These are phyloP conservation scores for Daldinia grandis DNA, from an alignment of 495 filamentous ascomycete species.

Conservation along the genomic window DNA sequence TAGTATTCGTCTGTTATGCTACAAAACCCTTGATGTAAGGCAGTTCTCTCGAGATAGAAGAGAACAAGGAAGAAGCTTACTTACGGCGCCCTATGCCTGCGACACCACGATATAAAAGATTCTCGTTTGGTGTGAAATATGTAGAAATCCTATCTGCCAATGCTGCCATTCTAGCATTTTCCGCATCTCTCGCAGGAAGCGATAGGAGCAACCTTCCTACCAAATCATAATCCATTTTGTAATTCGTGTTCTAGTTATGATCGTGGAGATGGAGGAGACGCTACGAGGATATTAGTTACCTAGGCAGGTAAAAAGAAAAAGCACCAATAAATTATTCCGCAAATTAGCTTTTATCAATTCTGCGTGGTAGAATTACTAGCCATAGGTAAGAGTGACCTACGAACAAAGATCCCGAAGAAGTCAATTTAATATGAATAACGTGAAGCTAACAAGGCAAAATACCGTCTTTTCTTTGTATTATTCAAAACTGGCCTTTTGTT, in stretches of 20 bases:
- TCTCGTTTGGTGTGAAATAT: constrained; percentile 6
- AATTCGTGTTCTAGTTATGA: neutral
- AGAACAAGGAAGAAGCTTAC: neutral
- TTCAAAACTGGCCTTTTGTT: no score
- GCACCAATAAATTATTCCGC: no score
- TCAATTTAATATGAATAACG: no score
- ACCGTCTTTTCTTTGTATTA: no score
- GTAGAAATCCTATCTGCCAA: neutral
- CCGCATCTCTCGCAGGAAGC: neutral
- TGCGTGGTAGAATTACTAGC: no score
- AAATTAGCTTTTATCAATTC: no score
- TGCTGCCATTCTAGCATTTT: neutral
- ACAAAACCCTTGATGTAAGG: no score
- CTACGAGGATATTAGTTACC: neutral
- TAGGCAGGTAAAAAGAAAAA: no score
- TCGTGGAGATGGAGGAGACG: neutral
- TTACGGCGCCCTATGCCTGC: constrained; percentile 24
- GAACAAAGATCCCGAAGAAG: no score
- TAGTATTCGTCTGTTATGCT: neutral
- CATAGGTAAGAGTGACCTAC: no score
- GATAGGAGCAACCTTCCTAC: neutral
- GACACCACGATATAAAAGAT: constrained; percentile 8
- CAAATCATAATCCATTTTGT: neutral
- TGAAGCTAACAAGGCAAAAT: no score
- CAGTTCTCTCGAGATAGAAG: neutral